Evolutionary conservation across 345 rosid species (phyloP).

Genomic region (Gossypium herbaceum): DNA sequence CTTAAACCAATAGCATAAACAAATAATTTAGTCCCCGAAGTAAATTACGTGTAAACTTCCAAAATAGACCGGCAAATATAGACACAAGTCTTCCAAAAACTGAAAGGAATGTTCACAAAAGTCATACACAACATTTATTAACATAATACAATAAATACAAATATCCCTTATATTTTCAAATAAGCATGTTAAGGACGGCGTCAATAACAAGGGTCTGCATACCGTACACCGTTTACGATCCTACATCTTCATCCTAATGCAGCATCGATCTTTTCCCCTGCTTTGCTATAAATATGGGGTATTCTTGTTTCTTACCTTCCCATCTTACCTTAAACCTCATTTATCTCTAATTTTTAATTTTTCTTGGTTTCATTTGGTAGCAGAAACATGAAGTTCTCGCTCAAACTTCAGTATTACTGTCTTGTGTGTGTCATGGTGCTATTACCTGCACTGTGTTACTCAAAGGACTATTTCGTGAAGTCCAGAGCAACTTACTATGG

Average conservation of each 20-base stretch:
- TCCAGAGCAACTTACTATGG: constrained; percentile 81
- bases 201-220: constrained; percentile 13
- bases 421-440: constrained; percentile 28
- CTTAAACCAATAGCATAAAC: background rate
- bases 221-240: background rate
- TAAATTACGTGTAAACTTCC: background rate
- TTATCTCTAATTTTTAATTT: background rate
- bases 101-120: constrained; percentile 25
- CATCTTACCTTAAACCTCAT: constrained; percentile 18
- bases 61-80: constrained; percentile 21
- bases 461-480: constrained; percentile 33
- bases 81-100: constrained; percentile 26
- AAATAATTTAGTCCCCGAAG: background rate
- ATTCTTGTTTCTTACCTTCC: constrained; percentile 4
- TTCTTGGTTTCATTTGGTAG: background rate
- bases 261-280: constrained; percentile 7
- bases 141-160: background rate
- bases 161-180: background rate
- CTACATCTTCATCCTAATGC: constrained; percentile 17
- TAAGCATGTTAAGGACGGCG: background rate
- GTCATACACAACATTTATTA: background rate
- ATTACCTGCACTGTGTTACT: constrained; percentile 39
- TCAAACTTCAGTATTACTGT: constrained; percentile 6
- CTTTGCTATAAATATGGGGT: constrained; percentile 35
- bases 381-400: constrained; percentile 21